Base-by-base conservation (phyloP, 1,284 basidiomycete genomes). In the Golubevia pallescens region DNA sequence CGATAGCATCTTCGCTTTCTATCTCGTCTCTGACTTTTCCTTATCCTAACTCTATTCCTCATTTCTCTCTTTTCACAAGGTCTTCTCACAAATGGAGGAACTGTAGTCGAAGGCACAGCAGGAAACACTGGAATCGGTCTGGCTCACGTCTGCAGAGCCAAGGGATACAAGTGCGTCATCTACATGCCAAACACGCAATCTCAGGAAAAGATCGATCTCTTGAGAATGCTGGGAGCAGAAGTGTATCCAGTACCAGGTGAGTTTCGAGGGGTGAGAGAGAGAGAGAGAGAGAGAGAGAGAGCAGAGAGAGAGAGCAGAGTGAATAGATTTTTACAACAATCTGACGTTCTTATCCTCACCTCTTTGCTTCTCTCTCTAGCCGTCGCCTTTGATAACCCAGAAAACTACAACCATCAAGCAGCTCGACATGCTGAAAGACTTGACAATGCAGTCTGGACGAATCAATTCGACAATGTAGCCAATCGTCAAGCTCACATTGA, bases 371-470 rank as follows among this genome's bases (percentile, higher is more conserved):
- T 42, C 2, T n/a, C 32, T 19, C 28, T 65, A 87, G 96, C 95
- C 2, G 96, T 99, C 42, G 92, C 96, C 1, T 99, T 93, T 83
- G 95, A 98, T 81, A 92, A 99, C 87, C 94, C 95, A 7, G 87
- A 90, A 70, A 99, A 99, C 88, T 99, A 98, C 89, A 99, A 99
- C 87, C 97, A 99, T 88, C 96, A 96, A 87, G 97, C 97, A 34
- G 90, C 91, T 61, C 92, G 94, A 69, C 93, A 92, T 75, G 96
- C 96, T 57, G 89, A 91, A 62, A 86, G 87, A n/a, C 87, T 92
- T 38, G 89, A 91, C n/a, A 97, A 97, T 82, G 92, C 95, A 20
- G 90, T 98, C 67, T 99, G 97, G 96, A 98, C 95, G n/a, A 92
- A 99, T 88, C 96, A 99, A 87, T 98, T 98, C 84, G 95, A 98